Base-by-base conservation (phyloP, 1,284 basidiomycete species). In the Meripilus lineatus region DNA sequence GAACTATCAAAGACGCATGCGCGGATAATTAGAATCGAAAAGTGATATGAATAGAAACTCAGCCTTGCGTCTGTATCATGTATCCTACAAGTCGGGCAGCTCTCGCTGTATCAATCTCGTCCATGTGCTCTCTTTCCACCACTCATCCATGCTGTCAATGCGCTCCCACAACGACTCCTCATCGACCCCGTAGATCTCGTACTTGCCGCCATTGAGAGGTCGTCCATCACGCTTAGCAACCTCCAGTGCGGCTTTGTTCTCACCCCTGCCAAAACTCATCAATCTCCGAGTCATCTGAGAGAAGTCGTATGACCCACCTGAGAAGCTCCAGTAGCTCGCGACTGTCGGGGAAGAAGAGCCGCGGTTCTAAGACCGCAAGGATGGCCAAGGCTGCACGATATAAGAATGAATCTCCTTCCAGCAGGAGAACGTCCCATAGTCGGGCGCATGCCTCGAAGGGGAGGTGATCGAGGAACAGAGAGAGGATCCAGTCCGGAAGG, bases 101-200 rank as follows among this genome's bases (percentile, higher is more conserved):
- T 96, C 93, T 58, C 93, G 72, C 51, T 82, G 77, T 51, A 93
- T 82, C 46, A 96, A 66, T 48, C 93, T 72, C 49, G 77, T 81
- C 84, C 90, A 96, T 40, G 89, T 89, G 52, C 81, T 88, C 58
- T 94, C 91, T 59, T 82, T 90, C 93, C 93, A 96, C 89, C 89
- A 91, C 32, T 90, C 89, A 32, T 89, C 84, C 79, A 93, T 84
- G 41, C 72, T 71, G 49, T 83, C 75, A 28, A 93, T 81, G 33
- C 79, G 72, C 40, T 84, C 84, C 82, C 89, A 93, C 8, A 92
- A 63, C 1, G 75, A 75, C 53, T 92, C 87, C 63, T 95, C 93
- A 48, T 86, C 81, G 5, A 93, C 70, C 4, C 87, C 89, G 61
- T 95, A 93, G 46, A 91, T 87, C 57, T 87, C 86, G 60, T 95